Evolutionary conservation across 2,329 filamentous ascomycete species (phyloP), one percentile per base, ranked within the genome.

Genomic region (Alternaria gaisen): DNA sequence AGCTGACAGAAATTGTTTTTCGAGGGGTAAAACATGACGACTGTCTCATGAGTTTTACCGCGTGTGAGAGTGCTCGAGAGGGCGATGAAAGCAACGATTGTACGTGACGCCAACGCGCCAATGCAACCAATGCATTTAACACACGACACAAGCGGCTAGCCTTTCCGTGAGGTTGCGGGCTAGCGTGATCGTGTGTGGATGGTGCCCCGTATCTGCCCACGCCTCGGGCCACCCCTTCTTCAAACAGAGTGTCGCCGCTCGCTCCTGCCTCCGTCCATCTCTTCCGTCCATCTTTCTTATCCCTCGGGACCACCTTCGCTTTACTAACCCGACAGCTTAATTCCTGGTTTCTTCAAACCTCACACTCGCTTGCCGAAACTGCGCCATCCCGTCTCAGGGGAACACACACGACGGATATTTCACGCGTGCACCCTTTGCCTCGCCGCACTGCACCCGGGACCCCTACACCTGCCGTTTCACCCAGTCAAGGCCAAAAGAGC

Each of bases 331-430:
- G 16, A 5, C 53, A 53, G 32, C 22, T 22, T 52, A n/a, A 47
- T 51, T 57, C 11, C 40, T 61, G 32, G 47, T 42, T 58, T 60
- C 50, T 47, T 12, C 60, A 54, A 16, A 36, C 32, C 32, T 56
- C 48, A 72, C 72, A 53, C 66, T 74, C 72, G 72, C 69, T 75
- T 70, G 53, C 38, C 40, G 41, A 44, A 38, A 50, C 56, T 10
- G 43, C 55, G 56, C 53, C 43, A 42, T 22, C 28, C 53, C 44
- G 34, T 44, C 36, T 38, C 65, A 70, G 66, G 63, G 68, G 64
- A 65, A 36, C 56, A 56, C 47, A 34, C 38, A 53, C 50, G 41
- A 41, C 36, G 20, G 28, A 61, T 26, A 40, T 44, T 41, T 32
- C 50, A n/a, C 58, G 38, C 54, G 46, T 34, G 46, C 30, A 28